Evolutionary conservation across 176 grass and related monocot genomes (phyloP), one percentile per base, ranked within the genome.

Genomic region (Guadua angustifolia): DNA sequence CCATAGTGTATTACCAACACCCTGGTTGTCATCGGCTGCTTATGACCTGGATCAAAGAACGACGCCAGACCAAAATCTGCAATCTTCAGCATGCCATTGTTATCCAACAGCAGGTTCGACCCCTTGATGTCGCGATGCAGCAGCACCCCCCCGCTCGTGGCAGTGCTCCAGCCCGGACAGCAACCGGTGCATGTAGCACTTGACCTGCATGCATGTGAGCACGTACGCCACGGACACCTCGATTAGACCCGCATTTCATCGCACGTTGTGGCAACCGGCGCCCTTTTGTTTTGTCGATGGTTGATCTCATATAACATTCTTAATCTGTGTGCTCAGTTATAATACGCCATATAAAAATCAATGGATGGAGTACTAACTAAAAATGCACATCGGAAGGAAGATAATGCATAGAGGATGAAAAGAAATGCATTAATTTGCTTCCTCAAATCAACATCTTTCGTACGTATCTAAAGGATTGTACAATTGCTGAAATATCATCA

Each of bases 1-100:
- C 95, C 95, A 98, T 64, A 98, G 74, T 24, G 92, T 98, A 47
- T n/a, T n/a, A n/a, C n/a, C n/a, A 98, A 90, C 24, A 98, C 95
- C 69, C 95, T 92, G 43, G 92, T 98, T 61, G 95, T 98, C 55
- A 98, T 14, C 38, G 83, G 87, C 4, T 98, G 86, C 1, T 16
- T 66, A n/a, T 94, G 89, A 49, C 62, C 73, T 33, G 88, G 88
- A 86, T 91, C 89, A 73, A 82, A 93, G 57, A 92, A 80, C 89
- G 88, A 93, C 16, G 95, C 92, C 51, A 97, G 79, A 59, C 95
- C 95, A 71, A 97, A 94, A 75, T 97, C 95, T 13, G 80, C 95
- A 79, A 98, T 94, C 75, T 88, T 98, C 39, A 98, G 88, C 1
- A 61, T 68, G 21, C 95, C 95, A 21, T 93, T 86, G 60, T 71